Evolutionary conservation across 2,329 filamentous ascomycete genomes (phyloP), one percentile per base, ranked within the genome.

Genomic region (Xylaria sp.): DNA sequence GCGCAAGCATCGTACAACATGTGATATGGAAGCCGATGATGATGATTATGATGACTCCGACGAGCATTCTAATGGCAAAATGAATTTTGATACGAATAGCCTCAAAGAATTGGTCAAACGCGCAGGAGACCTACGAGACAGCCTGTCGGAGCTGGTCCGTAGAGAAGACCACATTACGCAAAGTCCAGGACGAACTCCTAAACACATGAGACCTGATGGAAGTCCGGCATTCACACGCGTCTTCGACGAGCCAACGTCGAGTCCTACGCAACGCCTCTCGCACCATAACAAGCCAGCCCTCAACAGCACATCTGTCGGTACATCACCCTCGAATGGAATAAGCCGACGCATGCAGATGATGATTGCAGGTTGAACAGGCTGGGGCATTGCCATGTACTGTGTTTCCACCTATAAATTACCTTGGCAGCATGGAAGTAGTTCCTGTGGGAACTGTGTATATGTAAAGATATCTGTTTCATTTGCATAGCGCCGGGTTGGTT

Each of bases 1-100:
- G 85, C 86, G 89, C 65, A 80, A 83, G 67, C 83, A 87, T 65
- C 83, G 85, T 6, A 80, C 80, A 1, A 80, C 53, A 32, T 59
- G 36, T 20, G 65, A 84, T 10, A 72, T 76, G 20, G 76, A 76
- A 8, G 72, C 75, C 23, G 75, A 75, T 23, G 48, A 84, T 6
- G 71, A 76, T 30, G 76, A 74, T 23, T 77, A 76, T 50, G 74
- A 78, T 4, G 77, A 77, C 15, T 65, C 76, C 61, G 79, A 77
- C 74, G 66, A 68, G 68, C 77, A 74, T 12, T 80, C 84, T 52
- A 82, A 83, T 59, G 82, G 84, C 67, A 86, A 86, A 79, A 84
- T 91, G 74, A 89, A 90, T 66, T 91, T 91, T 70, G 89, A 90
- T 75, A 91, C 89, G 5, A 90, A 90, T 70, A 91, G 87, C 76